A percentile compares a stretch with the other conserved stretches of the same genome.
phyloP scores from a whole-genome alignment of 371 early-diverging fungal genomes.

The Homolaphlyctis polyrhiza region DNA sequence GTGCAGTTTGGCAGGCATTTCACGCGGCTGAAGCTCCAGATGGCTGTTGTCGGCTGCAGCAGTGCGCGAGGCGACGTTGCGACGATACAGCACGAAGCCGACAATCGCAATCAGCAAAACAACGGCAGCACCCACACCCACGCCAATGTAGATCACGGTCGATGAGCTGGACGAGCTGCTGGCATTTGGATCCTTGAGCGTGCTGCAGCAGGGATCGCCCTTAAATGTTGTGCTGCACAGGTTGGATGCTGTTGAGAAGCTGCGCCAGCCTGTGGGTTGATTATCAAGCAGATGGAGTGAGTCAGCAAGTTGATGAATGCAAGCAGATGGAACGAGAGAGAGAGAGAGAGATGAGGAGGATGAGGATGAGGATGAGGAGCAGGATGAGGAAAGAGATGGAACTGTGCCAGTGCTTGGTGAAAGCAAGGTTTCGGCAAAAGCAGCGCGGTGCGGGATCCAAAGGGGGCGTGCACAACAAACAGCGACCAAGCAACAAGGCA shows the following conservation, averaged over 20 bases:
- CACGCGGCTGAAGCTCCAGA: background rate
- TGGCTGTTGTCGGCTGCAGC: background rate
- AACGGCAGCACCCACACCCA: no score
- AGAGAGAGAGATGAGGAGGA: background rate
- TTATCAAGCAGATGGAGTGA: background rate
- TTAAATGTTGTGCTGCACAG: no score
- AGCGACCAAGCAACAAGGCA: no score
- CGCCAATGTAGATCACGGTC: no score
- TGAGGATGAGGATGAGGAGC: background rate
- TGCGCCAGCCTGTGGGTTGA: no score
- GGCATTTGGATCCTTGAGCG: no score
- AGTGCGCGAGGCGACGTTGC: background rate
- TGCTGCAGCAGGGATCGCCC: no score
- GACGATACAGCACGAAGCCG: background rate
- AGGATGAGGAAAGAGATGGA: background rate
- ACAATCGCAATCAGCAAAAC: background rate
- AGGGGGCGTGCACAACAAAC: background rate
- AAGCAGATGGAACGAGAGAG: background rate
- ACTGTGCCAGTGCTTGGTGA: background rate
- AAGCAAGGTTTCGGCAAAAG: no score
- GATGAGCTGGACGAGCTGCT: no score
- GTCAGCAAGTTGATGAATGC: background rate
- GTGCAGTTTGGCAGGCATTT: background rate
- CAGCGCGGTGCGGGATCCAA: no score
- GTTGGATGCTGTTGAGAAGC: no score